phyloP scores from a whole-genome alignment of 2,329 filamentous ascomycete species.

The Phaeophleospora eucalypticola region DNA sequence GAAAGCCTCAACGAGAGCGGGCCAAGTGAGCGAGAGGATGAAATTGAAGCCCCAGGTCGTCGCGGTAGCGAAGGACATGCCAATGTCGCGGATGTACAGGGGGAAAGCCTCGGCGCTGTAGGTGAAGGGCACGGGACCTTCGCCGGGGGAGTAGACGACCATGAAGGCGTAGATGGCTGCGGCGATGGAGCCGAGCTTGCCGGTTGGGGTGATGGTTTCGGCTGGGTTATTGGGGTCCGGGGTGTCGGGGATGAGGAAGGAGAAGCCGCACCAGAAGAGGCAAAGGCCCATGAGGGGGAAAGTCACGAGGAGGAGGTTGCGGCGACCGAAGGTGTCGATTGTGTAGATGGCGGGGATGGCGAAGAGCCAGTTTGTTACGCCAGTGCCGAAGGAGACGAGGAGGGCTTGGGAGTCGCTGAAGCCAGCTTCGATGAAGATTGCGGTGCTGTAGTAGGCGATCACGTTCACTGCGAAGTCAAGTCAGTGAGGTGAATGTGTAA shows the following conservation, averaged over 20 bases:
- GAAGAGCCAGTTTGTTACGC: slow-evolving; percentile 23
- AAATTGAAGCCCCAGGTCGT: slow-evolving; percentile 47
- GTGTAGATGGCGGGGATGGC: slow-evolving; percentile 18
- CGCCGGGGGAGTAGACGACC: slow-evolving; percentile 35
- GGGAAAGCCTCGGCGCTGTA: slow-evolving; percentile 43
- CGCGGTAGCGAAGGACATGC: slow-evolving; percentile 46
- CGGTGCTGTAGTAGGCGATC: slow-evolving; percentile 29
- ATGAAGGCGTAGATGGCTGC: slow-evolving; percentile 34
- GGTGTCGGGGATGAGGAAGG: slow-evolving; percentile 33
- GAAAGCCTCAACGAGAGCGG: slow-evolving; percentile 46
- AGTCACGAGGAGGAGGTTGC: slow-evolving; percentile 42
- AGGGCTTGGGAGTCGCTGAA: slow-evolving; percentile 23
- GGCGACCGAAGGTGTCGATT: slow-evolving; percentile 43
- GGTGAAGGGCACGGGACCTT: slow-evolving; percentile 46
- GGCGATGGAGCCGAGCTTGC: slow-evolving; percentile 37
- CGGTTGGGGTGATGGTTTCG: slow-evolving; percentile 13
- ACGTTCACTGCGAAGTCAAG: slow-evolving; percentile 7
- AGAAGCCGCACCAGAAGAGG: slow-evolving; percentile 46
- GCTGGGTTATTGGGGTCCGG: slow-evolving; percentile 5
- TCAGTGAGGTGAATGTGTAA: background rate
- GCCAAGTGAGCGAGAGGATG: slow-evolving; percentile 41
- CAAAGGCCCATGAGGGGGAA: slow-evolving; percentile 46
- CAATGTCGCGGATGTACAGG: slow-evolving; percentile 38
- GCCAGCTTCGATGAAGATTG: slow-evolving; percentile 28
- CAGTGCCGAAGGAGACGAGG: slow-evolving; percentile 30